Evolutionary conservation across 1,284 basidiomycete species (phyloP), one percentile per base, ranked within the genome.

Genomic region (Farysia itapuensis): DNA sequence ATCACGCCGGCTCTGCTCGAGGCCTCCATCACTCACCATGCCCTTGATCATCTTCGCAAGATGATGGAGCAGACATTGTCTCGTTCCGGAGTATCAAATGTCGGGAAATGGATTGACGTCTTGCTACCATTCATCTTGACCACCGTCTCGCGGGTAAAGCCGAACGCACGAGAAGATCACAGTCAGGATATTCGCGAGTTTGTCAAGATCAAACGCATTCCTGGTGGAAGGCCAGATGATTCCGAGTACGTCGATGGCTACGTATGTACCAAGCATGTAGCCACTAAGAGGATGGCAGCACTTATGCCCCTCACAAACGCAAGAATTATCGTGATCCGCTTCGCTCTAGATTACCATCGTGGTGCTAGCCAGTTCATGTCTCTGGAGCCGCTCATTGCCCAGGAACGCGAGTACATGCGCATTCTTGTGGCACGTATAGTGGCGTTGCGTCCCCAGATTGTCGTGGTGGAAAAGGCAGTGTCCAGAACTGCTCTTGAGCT

Each of bases 181-280:
- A 78, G 77, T 23, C 93, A 95, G 83, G 94, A 98, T 77, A 87
- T 96, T 16, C 83, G 94, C 35, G 84, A 88, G 21, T 96, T 95
- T 67, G 90, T 98, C 60, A 98, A 98, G 80, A 93, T 98, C 78
- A 98, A 99, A 81, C 94, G 95, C 78, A 88, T 98, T 15, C 93
- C 95, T 0, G 95, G 95, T 12, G 95, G 95, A 11, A 81, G 83
- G 39, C 91, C 93, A 25, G 83, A 81, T 23, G 91, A 98, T 75
- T 95, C 90, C 11, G 93, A 97, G 80, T 98, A 94, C 70, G 89
- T 99, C 38, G 89, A 94, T 58, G 95, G 95, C 3, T 90, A 89
- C 9, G 92, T 98, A 37, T 95, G 97, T 72, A 94, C 92, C 16
- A 97, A 98, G 81, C 96, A 98, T 66, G 87, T 97, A 5, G 90